Evolutionary conservation across 176 grass and related monocot genomes (phyloP), one percentile per base, ranked within the genome.

Genomic region (Avena insularis): DNA sequence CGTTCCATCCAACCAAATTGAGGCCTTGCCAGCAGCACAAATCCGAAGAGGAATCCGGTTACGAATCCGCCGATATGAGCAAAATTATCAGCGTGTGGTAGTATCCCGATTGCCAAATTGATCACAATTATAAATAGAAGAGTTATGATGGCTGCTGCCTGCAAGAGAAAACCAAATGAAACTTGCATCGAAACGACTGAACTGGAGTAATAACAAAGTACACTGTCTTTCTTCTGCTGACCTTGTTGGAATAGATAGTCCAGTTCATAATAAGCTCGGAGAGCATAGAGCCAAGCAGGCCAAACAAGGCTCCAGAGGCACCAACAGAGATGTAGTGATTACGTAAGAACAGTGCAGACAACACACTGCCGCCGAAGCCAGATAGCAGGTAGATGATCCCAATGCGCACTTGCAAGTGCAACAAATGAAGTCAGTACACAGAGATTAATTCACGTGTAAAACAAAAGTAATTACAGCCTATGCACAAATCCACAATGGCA

Each of bases 251-350:
- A 86, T 99, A 99, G 45, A 91, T 96, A n/a, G 90, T 91, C 97
- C 97, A 99, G 85, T 96, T 96, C 88, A 91, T 99, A 78, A 99
- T 40, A 56, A 99, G 94, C 54, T 99, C 97, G 14, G 97, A 99
- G 80, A 98, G 94, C 97, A 99, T 96, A 55, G 94, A 91, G 65
- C 97, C 97, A 55, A 99, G 87, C 9, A 99, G 80, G 47, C 97
- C 97, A 93, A 99, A 99, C 59, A 99, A 86, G 85, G 97, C 97
- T 73, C 94, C 97, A 84, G 97, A 98, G 12, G 94, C 97, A 71
- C 97, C 92, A 36, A 96, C 91, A 10, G 97, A 94, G 43, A 94
- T 92, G 54, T 79, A 91, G 71, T 90, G 88, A 70, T 16, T 87
- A 25, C 21, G 71, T 55, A 96, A 87, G 69, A 96, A 93, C 12